Base-by-base conservation (phyloP, 768 basidiomycete genomes). In the Leucosporidium scottii region DNA sequence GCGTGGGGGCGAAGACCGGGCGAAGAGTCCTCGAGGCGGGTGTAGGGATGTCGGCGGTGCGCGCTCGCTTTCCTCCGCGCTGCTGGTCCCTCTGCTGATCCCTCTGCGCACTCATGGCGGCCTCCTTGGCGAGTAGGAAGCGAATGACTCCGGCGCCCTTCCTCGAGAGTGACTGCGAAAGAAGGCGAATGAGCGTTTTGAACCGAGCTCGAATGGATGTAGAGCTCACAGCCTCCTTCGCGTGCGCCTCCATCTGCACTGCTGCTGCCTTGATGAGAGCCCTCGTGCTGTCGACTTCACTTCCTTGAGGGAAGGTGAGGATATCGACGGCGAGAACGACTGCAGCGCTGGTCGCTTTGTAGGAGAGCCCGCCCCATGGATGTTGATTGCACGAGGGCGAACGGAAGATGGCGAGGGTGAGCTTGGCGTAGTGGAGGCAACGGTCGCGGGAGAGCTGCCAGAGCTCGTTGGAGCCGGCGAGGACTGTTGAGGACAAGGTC, bases 91-190 rank as follows among this genome's bases (percentile, higher is more conserved):
- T 51, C 3, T 65, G 56, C 58, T 70, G 61, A 17, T 70, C 65
- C 48, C 61, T 61, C 48, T 47, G 58, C 17, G 65, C 27, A 13
- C 30, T 20, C 17, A 70, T 49, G n/a, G 27, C 1, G 12, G 61
- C 51, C 28, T 70, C 69, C 39, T 70, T 70, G 12, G 66, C 69
- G 61, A 70, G 51, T 8, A 70, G 48, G 58, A 70, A 70, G 31
- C 47, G 30, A 34, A 70, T 30, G 25, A 70, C 25, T 20, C 69
- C 65, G n/a, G 54, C 55, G 39, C 69, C 69, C 50, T 70, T 70
- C 21, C 69, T 65, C 28, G 65, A 66, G 18, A 70, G 54, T 31
- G 53, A 62, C 68, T 69, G 48, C n/a, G 5, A 18, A 12, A 12
- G n/a, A n/a, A 20, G 17, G 13, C 1, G 10, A 47, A 48, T 44